Conservation (phyloP, 148 eudicot genomes). For the Selenicereus undatus region DNA sequence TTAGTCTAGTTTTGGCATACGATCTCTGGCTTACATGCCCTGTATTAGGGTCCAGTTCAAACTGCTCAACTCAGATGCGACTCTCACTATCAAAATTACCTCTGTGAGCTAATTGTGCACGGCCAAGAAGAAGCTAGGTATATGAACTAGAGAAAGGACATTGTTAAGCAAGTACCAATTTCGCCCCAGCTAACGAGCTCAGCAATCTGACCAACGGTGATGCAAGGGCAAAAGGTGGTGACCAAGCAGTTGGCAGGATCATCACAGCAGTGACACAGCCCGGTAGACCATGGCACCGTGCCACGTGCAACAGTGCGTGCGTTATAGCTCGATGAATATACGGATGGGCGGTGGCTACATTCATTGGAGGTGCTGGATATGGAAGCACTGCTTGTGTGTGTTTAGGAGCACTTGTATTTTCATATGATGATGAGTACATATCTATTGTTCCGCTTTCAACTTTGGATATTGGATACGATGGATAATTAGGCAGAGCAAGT, state of each 20-base stretch:
- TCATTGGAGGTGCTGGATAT: constrained; percentile 22
- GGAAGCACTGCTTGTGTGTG: constrained; percentile 5
- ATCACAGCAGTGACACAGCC: constrained; percentile 37
- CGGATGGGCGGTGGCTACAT: constrained; percentile 24
- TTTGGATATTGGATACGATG: background rate
- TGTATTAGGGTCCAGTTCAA: too few relatives aligned
- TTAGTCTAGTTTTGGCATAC: too few relatives aligned
- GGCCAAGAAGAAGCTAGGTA: too few relatives aligned
- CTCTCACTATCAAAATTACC: too few relatives aligned
- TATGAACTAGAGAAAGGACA: background rate
- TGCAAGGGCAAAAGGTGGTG: constrained; percentile 30
- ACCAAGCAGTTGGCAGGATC: constrained; percentile 35
- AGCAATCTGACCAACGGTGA: constrained; percentile 30
- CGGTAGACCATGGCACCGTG: constrained; percentile 29
- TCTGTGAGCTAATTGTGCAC: too few relatives aligned
- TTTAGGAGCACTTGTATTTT: constrained; percentile 16
- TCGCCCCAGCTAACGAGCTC: constrained; percentile 30
- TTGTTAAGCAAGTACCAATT: background rate
- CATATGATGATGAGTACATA: constrained; percentile 20
- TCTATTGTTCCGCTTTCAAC: background rate
- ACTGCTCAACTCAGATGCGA: too few relatives aligned
- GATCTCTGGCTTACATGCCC: too few relatives aligned
- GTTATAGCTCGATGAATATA: constrained; percentile 16
- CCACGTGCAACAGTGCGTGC: background rate
- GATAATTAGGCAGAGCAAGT: background rate